A percentile compares a stretch with the other conserved stretches of the same genome.
These are phyloP conservation scores for Dictyostelium intermedium DNA, from an alignment of 78 protist genomes.

Conservation along the genomic window DNA sequence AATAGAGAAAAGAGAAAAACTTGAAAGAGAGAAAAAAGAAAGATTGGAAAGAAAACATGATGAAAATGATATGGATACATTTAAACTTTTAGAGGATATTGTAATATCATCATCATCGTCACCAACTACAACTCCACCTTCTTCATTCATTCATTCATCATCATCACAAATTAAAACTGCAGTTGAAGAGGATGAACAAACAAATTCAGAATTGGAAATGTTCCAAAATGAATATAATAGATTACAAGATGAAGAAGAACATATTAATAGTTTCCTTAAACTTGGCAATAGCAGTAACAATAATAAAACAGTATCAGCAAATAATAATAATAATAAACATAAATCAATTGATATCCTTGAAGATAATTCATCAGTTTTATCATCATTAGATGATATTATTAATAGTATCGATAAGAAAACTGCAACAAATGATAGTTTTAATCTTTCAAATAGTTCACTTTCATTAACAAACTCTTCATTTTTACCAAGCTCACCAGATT, in stretches of 20 bases:
- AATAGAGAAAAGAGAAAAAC: neutral
- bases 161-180: neutral
- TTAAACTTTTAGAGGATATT: neutral
- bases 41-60: neutral
- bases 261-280: neutral
- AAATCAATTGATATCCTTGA: neutral
- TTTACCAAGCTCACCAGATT: neutral
- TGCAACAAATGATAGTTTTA: neutral
- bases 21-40: neutral
- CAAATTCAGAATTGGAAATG: neutral
- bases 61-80: neutral
- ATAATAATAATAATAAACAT: neutral
- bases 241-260: constrained; percentile 4
- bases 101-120: neutral
- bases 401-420: neutral
- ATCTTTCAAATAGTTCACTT: neutral
- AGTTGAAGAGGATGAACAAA: neutral
- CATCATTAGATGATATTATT: constrained; percentile 1
- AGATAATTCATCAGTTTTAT: neutral
- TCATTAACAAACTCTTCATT: neutral
- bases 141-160: neutral
- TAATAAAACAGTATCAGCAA: too few relatives aligned
- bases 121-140: neutral
- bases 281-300: neutral
- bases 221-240: neutral